Evolutionary conservation across 495 filamentous ascomycete species (phyloP).

Genomic region (Zalerion maritima): DNA sequence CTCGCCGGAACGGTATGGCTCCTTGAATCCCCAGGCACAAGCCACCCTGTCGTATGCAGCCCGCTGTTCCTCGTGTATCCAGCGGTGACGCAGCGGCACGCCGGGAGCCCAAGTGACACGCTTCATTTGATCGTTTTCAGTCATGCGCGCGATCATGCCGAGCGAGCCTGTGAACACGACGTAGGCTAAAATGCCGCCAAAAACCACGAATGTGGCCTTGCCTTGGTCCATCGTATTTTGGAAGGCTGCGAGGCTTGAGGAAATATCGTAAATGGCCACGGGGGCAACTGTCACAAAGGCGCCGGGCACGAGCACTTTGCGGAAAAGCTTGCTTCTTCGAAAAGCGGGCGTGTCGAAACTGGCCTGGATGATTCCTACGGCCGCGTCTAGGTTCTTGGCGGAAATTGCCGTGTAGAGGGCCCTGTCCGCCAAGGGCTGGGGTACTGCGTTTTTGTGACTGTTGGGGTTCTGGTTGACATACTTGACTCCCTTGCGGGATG

Average conservation of each 20-base stretch:
- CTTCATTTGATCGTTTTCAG: conserved; percentile 86
- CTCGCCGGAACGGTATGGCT: conserved; percentile 63
- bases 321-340: conserved; percentile 45
- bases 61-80: conserved; percentile 84
- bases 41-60: conserved; percentile 79
- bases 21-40: conserved; percentile 77
- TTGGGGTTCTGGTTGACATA: conserved; percentile 52
- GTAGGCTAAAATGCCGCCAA: conserved; percentile 69
- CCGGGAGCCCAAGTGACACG: conserved; percentile 77
- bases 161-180: conserved; percentile 61
- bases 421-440: conserved; percentile 43
- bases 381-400: conserved; percentile 56
- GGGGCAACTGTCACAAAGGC: conserved; percentile 40
- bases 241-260: conserved; percentile 39
- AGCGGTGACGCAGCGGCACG: conserved; percentile 66
- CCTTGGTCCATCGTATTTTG: conserved; percentile 59
- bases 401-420: conserved; percentile 68
- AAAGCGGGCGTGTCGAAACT: conserved; percentile 64
- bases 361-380: conserved; percentile 65
- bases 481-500: conserved; percentile 39
- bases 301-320: conserved; percentile 15
- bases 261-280: conserved; percentile 51
- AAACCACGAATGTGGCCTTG: conserved; percentile 60
- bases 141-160: conserved; percentile 70
- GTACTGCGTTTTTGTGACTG: conserved; percentile 54